Percentiles rank a stretch among this genome's conserved stretches.
Evolutionary conservation across 768 basidiomycete genomes (phyloP).

Genomic region (Leccinum barrowsii): DNA sequence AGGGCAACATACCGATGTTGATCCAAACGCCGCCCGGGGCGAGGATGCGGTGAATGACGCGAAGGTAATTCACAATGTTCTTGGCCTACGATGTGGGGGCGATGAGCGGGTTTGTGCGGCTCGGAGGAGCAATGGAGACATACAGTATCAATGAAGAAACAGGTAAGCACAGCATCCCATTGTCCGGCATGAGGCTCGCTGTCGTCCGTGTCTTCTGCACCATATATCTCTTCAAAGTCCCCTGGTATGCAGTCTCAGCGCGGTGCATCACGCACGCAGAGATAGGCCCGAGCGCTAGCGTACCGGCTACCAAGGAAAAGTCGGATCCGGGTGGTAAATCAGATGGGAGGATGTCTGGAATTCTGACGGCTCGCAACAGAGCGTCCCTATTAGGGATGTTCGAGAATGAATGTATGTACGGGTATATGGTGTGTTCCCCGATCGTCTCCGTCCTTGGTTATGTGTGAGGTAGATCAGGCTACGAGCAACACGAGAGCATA

Average conservation of each 20-base stretch:
- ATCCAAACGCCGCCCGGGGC: constrained; percentile 90
- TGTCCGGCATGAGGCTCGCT: constrained; percentile 67
- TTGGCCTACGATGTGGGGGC: constrained; percentile 56
- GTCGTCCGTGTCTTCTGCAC: constrained; percentile 44
- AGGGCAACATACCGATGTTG: constrained; percentile 51
- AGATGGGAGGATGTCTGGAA: constrained; percentile 84
- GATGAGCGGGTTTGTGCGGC: no score
- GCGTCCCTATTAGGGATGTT: constrained; percentile 60
- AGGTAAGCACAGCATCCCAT: constrained; percentile 91
- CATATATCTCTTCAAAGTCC: constrained; percentile 93
- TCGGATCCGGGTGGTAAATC: constrained; percentile 59
- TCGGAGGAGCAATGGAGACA: constrained; percentile 13
- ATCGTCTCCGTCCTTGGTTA: constrained; percentile 54
- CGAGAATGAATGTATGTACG: constrained; percentile 91
- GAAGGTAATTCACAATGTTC: constrained; percentile 87
- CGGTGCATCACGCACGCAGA: not conserved
- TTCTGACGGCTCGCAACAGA: constrained; percentile 62
- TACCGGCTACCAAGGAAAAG: constrained; percentile 86
- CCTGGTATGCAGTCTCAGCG: constrained; percentile 39
- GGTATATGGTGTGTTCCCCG: constrained; percentile 75
- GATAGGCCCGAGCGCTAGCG: constrained; percentile 11
- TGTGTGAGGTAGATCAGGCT: not conserved
- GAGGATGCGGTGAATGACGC: constrained; percentile 77
- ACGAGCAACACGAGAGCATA: constrained; percentile 29
- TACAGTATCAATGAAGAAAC: constrained; percentile 97